phyloP scores from a whole-genome alignment of 345 rosid genomes.

The Hypericum perforatum region DNA sequence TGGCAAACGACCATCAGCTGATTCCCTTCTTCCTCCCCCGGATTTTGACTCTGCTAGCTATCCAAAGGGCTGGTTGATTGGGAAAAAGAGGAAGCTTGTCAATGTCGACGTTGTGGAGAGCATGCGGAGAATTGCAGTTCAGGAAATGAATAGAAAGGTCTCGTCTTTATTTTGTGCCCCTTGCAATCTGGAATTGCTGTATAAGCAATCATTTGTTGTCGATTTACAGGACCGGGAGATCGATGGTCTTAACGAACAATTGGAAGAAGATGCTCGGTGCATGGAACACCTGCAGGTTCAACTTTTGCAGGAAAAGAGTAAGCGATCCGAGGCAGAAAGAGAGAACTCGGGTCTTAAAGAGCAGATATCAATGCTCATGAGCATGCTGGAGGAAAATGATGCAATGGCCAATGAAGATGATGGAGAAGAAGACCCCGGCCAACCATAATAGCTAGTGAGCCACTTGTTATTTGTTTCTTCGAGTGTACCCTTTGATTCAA shows the following conservation, averaged over 20 bases:
- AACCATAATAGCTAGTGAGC: constrained; percentile 25
- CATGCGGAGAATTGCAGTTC: constrained; percentile 93
- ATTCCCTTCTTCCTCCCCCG: constrained; percentile 77
- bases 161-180: background rate
- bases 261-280: constrained; percentile 76
- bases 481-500: background rate
- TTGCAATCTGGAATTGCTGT: background rate
- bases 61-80: constrained; percentile 88
- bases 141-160: constrained; percentile 97
- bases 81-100: constrained; percentile 88
- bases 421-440: constrained; percentile 31
- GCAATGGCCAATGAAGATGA: constrained; percentile 23
- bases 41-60: constrained; percentile 76
- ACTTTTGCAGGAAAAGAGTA: constrained; percentile 67
- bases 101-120: constrained; percentile 93
- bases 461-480: background rate
- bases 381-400: constrained; percentile 64
- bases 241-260: constrained; percentile 77
- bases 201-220: background rate
- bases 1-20: constrained; percentile 44
- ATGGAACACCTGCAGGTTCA: constrained; percentile 81
- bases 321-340: constrained; percentile 67
- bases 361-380: constrained; percentile 72
- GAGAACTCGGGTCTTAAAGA: constrained; percentile 72
- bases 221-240: constrained; percentile 75